Evolutionary conservation across 2,329 filamentous ascomycete genomes (phyloP).

Genomic region (Dichotomopilus funicola): DNA sequence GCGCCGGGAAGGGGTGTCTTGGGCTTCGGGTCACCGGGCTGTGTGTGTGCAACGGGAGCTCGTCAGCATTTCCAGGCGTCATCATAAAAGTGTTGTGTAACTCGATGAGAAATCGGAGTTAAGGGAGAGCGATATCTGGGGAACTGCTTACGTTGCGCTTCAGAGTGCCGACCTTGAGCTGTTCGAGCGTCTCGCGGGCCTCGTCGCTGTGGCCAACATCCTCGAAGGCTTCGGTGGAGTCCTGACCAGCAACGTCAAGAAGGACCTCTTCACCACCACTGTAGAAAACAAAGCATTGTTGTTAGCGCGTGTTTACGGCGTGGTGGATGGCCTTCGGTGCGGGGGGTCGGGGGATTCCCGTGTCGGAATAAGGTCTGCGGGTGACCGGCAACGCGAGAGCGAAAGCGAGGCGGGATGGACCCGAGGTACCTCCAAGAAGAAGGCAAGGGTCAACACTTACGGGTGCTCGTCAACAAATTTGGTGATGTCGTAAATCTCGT

Average conservation of each 20-base stretch:
- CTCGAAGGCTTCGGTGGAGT: slow-evolving; percentile 96
- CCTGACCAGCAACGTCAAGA: slow-evolving; percentile 90
- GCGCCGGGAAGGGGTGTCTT: slow-evolving; percentile 48
- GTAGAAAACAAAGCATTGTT: slow-evolving; percentile 12
- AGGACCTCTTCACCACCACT: slow-evolving; percentile 98
- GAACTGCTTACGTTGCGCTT: slow-evolving; percentile 65
- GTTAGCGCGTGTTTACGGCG: slow-evolving; percentile 23
- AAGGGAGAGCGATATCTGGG: not conserved
- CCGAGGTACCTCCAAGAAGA: not conserved
- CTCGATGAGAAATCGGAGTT: not conserved
- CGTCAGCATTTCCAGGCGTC: too few relatives aligned
- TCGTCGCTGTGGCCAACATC: slow-evolving; percentile 99
- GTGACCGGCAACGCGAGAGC: not conserved
- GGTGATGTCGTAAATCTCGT: slow-evolving; percentile 88
- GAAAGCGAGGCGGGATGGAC: too few relatives aligned
- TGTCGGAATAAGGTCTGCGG: slow-evolving; percentile 8
- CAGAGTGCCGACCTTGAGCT: slow-evolving; percentile 65
- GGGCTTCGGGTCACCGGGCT: slow-evolving; percentile 74
- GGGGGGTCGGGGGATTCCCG: slow-evolving; percentile 7
- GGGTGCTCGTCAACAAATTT: slow-evolving; percentile 97
- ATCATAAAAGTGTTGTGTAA: slow-evolving; percentile 9
- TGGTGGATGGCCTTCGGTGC: slow-evolving; percentile 8
- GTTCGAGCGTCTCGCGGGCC: slow-evolving; percentile 85
- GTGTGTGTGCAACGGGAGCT: not conserved
- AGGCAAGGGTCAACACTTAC: slow-evolving; percentile 42